Base-by-base conservation (phyloP, 768 basidiomycete genomes). In the Clathrus columnatus region DNA sequence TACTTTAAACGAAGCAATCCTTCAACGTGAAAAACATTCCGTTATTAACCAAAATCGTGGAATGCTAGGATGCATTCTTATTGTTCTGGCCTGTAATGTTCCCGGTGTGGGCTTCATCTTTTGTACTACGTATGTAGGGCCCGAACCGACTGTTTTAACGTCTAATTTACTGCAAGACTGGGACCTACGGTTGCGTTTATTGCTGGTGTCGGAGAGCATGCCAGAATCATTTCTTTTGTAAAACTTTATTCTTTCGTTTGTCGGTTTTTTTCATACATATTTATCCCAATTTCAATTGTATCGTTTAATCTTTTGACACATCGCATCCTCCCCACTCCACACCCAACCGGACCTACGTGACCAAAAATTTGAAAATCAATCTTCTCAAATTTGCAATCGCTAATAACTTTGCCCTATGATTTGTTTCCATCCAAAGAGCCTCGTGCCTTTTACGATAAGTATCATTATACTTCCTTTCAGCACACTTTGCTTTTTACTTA, bases 41-140 rank as follows among this genome's bases (percentile, higher is more conserved):
- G 24, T 48, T 14, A 29, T 55, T 18, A 55, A 55, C 20, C 45
- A 48, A 10, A 18, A 28, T 17, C 27, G 29, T 17, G 54, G 54
- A 1, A 45, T 55, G 54, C 10, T 55, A 20, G 54, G 54, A 29
- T 55, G 54, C 43, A 28, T 46, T n/a, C 54, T 55, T 45, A 46
- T 55, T 30, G 46, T 55, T 3, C 54, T 55, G 3, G 44, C 54
- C 7, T 55, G 54, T 36, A 14, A 55, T 5, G 45, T 55, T n/a
- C 54, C 54, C 10, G n/a, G 10, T 29, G 23, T 55, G 17, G 54
- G 54, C 17, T 32, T 48, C 26, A 42, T 55, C 1, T 55, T 48
- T 47, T 47, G 32, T 17, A 47, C 54, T 16, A 55, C 54, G 17
- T 55, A 36, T 26, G 44, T 55, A 28, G 54, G 45, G 2, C 54